Evolutionary conservation across 805 yeast genomes (phyloP).

Genomic region (Osmozyma mogii): DNA sequence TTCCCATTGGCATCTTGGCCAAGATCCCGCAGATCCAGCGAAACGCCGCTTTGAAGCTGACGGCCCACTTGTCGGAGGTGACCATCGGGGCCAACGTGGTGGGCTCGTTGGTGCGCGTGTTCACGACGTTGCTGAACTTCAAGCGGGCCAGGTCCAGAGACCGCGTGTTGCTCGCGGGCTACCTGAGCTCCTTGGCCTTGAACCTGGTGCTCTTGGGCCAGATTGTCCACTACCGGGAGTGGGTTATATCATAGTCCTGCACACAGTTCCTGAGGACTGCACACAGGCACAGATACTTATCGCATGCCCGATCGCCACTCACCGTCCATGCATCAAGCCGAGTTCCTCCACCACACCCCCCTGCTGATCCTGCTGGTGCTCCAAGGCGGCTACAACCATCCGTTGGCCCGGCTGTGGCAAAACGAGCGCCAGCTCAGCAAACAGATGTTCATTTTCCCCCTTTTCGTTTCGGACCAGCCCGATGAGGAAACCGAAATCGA

Average conservation of each 20-base stretch:
- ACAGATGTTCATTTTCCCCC: slow-evolving; percentile 87
- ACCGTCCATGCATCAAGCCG: slow-evolving; percentile 50
- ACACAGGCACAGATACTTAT: background rate
- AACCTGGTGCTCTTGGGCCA: slow-evolving; percentile 32
- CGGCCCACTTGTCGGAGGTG: slow-evolving; percentile 28
- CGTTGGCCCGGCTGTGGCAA: slow-evolving; percentile 88
- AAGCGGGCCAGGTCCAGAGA: slow-evolving; percentile 18
- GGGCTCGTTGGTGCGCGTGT: slow-evolving; percentile 33
- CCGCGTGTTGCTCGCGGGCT: slow-evolving; percentile 31
- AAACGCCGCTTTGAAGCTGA: slow-evolving; percentile 26
- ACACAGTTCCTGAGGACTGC: background rate
- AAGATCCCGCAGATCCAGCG: slow-evolving; percentile 33
- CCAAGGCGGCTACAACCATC: slow-evolving; percentile 93
- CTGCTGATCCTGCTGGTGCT: slow-evolving; percentile 67
- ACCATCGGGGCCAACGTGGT: slow-evolving; percentile 34
- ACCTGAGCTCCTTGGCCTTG: slow-evolving; percentile 25
- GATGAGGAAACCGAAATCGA: slow-evolving; percentile 73
- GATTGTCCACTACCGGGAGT: slow-evolving; percentile 18
- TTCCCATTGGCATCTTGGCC: slow-evolving; percentile 30
- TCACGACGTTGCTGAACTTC: slow-evolving; percentile 30
- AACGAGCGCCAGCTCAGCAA: slow-evolving; percentile 74
- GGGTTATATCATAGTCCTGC: background rate
- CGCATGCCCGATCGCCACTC: background rate
- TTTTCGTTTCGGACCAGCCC: slow-evolving; percentile 72
- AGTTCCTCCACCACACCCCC: slow-evolving; percentile 50